These are phyloP conservation scores for Calonectria pseudoreteaudii DNA, from an alignment of 2,329 filamentous ascomycete genomes.

Conservation along the genomic window DNA sequence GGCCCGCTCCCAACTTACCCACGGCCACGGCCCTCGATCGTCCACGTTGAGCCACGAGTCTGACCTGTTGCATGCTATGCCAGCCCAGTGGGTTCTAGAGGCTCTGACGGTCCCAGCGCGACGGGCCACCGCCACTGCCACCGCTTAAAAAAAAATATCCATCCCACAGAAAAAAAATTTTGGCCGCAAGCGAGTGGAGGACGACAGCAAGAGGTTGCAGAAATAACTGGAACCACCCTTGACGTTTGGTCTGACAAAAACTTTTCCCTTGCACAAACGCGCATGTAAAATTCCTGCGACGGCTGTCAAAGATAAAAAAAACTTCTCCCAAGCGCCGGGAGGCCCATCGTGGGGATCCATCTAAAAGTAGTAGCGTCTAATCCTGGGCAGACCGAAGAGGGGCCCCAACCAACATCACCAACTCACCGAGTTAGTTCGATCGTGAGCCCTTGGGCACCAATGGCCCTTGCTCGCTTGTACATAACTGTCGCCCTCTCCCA, in stretches of 20 bases:
- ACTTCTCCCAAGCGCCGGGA: slow-evolving; percentile 15
- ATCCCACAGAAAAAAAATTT: slow-evolving; percentile 12
- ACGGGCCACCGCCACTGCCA: slow-evolving; percentile 19
- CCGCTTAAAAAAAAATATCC: neutral
- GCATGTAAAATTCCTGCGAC: slow-evolving; percentile 1
- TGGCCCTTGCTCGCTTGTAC: slow-evolving; percentile 13
- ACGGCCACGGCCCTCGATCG: slow-evolving; percentile 18
- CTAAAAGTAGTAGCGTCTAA: slow-evolving; percentile 7
- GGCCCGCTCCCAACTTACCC: slow-evolving; percentile 20
- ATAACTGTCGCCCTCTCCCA: slow-evolving; percentile 12
- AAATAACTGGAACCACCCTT: slow-evolving; percentile 13
- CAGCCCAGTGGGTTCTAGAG: slow-evolving; percentile 7
- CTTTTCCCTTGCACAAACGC: neutral
- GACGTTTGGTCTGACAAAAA: neutral
- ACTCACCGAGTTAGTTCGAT: slow-evolving; percentile 1
- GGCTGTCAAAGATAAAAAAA: slow-evolving; percentile 15
- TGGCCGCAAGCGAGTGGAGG: neutral
- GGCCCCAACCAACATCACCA: slow-evolving; percentile 16
- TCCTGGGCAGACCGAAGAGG: slow-evolving; percentile 21
- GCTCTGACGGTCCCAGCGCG: slow-evolving; percentile 14
- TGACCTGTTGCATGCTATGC: slow-evolving; percentile 15
- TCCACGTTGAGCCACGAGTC: slow-evolving; percentile 22
- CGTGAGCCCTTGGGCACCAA: slow-evolving; percentile 26
- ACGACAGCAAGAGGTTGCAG: slow-evolving; percentile 5
- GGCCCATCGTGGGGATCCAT: slow-evolving; percentile 16